These are phyloP conservation scores for Strobilomyces dryophilus DNA, from an alignment of 768 basidiomycete genomes.

Conservation along the genomic window DNA sequence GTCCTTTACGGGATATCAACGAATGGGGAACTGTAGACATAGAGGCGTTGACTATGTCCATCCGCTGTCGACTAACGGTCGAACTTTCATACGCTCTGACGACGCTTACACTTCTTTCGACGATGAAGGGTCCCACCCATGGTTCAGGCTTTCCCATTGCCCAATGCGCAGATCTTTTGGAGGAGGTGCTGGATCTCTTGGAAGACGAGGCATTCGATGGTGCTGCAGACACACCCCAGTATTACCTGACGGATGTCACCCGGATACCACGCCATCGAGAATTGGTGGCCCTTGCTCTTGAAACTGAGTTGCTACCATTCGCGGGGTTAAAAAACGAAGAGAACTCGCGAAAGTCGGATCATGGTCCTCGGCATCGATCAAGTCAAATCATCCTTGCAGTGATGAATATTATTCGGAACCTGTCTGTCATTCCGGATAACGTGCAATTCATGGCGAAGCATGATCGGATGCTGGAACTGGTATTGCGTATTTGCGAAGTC, in stretches of 20 bases:
- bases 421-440: slow-evolving; percentile 75
- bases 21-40: slow-evolving; percentile 91
- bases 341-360: slow-evolving; percentile 44
- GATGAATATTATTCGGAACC: slow-evolving; percentile 81
- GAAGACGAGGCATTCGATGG: slow-evolving; percentile 75
- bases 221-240: slow-evolving; percentile 32
- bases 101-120: slow-evolving; percentile 76
- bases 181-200: slow-evolving; percentile 82
- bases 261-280: slow-evolving; percentile 61
- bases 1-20: slow-evolving; percentile 65
- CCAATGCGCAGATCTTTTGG: slow-evolving; percentile 75
- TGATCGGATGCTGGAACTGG: slow-evolving; percentile 55
- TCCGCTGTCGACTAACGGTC: slow-evolving; percentile 77
- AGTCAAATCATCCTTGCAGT: slow-evolving; percentile 63
- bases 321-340: slow-evolving; percentile 46
- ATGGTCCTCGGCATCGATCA: slow-evolving; percentile 59
- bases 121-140: slow-evolving; percentile 61
- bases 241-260: slow-evolving; percentile 26
- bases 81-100: slow-evolving; percentile 91
- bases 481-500: slow-evolving; percentile 69
- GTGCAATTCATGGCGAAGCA: slow-evolving; percentile 60
- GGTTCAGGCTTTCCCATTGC: slow-evolving; percentile 66
- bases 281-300: slow-evolving; percentile 53
- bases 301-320: slow-evolving; percentile 57
- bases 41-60: slow-evolving; percentile 88